Conservation (phyloP, 768 basidiomycete species). For the Arthromyces matolae region DNA sequence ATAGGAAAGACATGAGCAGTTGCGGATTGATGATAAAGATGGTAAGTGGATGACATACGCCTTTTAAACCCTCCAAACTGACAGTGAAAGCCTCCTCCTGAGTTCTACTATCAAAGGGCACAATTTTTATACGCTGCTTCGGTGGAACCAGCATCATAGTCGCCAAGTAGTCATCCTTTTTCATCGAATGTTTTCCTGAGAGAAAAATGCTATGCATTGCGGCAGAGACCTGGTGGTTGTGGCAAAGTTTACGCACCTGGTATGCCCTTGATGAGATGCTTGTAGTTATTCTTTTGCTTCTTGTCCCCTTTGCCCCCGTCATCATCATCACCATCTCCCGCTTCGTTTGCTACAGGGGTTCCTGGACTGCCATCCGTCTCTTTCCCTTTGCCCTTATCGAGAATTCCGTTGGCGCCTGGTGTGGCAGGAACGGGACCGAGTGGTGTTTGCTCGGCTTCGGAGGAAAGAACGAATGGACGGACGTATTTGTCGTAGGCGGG, state of each 20-base stretch:
- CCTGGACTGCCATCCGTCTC: constrained; percentile 33
- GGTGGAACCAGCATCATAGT: constrained; percentile 65
- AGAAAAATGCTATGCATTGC: constrained; percentile 8
- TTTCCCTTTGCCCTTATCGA: constrained; percentile 52
- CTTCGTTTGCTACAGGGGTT: constrained; percentile 34
- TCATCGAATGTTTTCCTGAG: constrained; percentile 76
- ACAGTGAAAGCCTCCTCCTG: constrained; percentile 73
- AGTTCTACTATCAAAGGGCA: constrained; percentile 59
- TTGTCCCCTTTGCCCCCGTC: constrained; percentile 53
- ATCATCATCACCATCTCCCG: constrained; percentile 52
- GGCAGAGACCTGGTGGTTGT: constrained; percentile 4
- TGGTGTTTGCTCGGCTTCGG: constrained; percentile 25
- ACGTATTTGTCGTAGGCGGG: constrained; percentile 82
- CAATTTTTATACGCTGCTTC: constrained; percentile 64
- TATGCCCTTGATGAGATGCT: constrained; percentile 70
- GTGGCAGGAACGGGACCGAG: constrained; percentile 15
- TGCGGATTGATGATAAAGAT: not conserved
- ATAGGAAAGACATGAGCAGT: constrained; percentile 2
- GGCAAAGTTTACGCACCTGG: constrained; percentile 55
- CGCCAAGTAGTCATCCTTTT: constrained; percentile 72
- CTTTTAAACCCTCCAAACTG: constrained; percentile 68
- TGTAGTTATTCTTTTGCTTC: constrained; percentile 77
- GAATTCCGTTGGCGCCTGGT: constrained; percentile 18
- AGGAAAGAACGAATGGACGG: constrained; percentile 42
- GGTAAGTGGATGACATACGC: constrained; percentile 43